These are phyloP conservation scores for Acacia concinna DNA, from an alignment of 331 rosid genomes.

Conservation along the genomic window DNA sequence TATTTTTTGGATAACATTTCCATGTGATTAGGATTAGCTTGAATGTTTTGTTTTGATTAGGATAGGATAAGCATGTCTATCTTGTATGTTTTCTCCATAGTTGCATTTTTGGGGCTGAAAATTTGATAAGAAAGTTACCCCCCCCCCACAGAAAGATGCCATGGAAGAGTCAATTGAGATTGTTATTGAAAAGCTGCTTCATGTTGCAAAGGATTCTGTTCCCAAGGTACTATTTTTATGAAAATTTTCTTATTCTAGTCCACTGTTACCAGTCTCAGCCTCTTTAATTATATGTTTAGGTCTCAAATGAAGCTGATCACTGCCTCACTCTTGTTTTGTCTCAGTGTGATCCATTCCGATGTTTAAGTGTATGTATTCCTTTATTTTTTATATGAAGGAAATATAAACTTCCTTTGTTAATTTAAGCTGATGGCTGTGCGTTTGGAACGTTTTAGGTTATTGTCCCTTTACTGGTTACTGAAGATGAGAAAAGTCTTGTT, in stretches of 20 bases:
- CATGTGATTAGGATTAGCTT: neutral
- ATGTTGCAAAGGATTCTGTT: conserved; percentile 70
- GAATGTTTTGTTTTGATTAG: neutral
- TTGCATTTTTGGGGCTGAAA: conserved; percentile 2
- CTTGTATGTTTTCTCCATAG: neutral
- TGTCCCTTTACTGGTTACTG: conserved; percentile 82
- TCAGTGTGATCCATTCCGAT: conserved; percentile 93
- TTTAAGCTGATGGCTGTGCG: conserved; percentile 13
- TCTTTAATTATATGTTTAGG: conserved; percentile 51
- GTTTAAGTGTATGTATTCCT: conserved; percentile 74
- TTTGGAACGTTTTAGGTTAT: conserved; percentile 70
- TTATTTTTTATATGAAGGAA: conserved; percentile 1
- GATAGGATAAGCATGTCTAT: neutral
- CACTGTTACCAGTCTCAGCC: conserved; percentile 18
- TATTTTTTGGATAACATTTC: neutral
- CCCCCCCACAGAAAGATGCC: conserved; percentile 66
- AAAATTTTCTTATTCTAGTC: conserved; percentile 1
- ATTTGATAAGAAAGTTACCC: neutral
- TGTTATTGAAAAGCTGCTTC: conserved; percentile 90
- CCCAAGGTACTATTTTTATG: conserved; percentile 62
- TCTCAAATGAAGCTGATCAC: conserved; percentile 89
- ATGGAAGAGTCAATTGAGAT: conserved; percentile 94
- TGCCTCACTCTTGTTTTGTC: conserved; percentile 78
- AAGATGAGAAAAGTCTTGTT: conserved; percentile 96
- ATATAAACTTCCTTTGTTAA: conserved; percentile 7